These are phyloP conservation scores for Candida nemodendra DNA, from an alignment of 805 yeast species.

Conservation along the genomic window DNA sequence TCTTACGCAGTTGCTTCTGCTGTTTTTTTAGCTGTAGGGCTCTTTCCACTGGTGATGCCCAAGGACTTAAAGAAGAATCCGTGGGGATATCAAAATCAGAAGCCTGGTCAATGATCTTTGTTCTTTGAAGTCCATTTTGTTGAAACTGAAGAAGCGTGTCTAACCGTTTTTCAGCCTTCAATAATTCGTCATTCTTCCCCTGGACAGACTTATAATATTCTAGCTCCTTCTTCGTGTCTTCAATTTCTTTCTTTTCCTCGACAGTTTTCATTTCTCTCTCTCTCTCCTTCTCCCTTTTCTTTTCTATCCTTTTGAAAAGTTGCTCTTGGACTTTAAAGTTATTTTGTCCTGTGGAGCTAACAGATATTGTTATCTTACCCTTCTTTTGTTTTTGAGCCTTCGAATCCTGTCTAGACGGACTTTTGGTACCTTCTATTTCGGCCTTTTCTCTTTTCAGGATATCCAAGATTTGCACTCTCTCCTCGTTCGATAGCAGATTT, in stretches of 20 bases:
- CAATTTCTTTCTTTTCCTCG: conserved; percentile 38
- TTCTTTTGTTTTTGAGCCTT: conserved; percentile 30
- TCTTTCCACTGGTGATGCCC: conserved; percentile 87
- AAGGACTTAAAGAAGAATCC: conserved; percentile 50
- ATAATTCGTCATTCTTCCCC: conserved; percentile 54
- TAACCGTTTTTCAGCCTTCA: conserved; percentile 69
- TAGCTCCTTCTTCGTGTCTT: conserved; percentile 43
- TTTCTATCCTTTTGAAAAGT: conserved; percentile 59
- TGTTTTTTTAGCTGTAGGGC: conserved; percentile 85
- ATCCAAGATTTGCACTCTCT: conserved; percentile 54
- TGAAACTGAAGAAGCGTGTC: conserved; percentile 78
- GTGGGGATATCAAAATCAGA: conserved; percentile 73
- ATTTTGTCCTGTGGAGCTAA: conserved; percentile 61
- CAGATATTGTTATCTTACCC: conserved; percentile 52
- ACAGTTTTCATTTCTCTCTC: conserved; percentile 35
- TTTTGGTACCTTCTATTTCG: conserved; percentile 34
- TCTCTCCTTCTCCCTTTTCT: conserved; percentile 37
- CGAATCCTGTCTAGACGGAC: conserved; percentile 11
- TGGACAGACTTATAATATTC: conserved; percentile 41
- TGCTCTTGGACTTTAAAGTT: conserved; percentile 68
- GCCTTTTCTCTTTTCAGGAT: conserved; percentile 54
- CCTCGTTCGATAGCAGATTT: conserved; percentile 62
- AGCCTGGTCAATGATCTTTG: conserved; percentile 89
- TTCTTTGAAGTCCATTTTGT: conserved; percentile 83
- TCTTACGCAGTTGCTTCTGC: conserved; percentile 67